Conservation (phyloP, 2,329 filamentous ascomycete species). For the Exophiala aquamarina region DNA sequence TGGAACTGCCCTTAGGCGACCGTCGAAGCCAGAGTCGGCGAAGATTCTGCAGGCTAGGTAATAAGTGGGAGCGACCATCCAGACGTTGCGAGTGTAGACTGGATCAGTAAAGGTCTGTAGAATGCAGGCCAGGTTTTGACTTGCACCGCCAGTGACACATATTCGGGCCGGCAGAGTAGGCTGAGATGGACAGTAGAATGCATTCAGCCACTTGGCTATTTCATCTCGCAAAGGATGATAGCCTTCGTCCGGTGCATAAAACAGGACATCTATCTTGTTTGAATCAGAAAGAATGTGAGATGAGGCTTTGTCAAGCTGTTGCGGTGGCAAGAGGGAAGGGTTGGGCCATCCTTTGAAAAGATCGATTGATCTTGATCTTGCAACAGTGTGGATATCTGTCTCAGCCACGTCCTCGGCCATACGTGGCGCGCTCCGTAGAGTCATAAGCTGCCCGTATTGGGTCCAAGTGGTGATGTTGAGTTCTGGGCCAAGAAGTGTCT, state of each 20-base stretch:
- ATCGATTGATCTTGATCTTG: conserved; percentile 36
- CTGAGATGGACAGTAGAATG: conserved; percentile 55
- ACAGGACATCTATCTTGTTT: conserved; percentile 53
- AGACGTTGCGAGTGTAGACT: conserved; percentile 69
- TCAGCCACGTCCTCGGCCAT: background rate
- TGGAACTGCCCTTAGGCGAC: conserved; percentile 66
- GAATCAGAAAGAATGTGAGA: conserved; percentile 35
- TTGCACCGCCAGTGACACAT: conserved; percentile 81
- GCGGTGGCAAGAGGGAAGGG: conserved; percentile 63
- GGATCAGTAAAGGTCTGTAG: conserved; percentile 81
- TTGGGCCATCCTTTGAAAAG: conserved; percentile 50
- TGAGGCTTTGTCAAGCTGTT: conserved; percentile 59
- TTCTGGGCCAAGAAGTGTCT: too few relatives aligned
- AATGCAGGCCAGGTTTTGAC: conserved; percentile 75
- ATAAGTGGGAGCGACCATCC: conserved; percentile 80
- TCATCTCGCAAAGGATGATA: conserved; percentile 67
- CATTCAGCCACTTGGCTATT: conserved; percentile 68
- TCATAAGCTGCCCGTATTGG: conserved; percentile 5
- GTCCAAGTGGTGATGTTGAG: too few relatives aligned
- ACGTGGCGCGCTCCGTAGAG: conserved; percentile 1
- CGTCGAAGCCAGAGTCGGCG: conserved; percentile 72
- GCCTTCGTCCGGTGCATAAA: conserved; percentile 78
- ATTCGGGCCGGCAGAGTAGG: conserved; percentile 59
- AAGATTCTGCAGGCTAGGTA: conserved; percentile 85
- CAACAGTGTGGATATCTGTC: conserved; percentile 6